These are phyloP conservation scores for Phytophthora foliorum DNA, from an alignment of 352 stramenopile genomes.

Conservation along the genomic window DNA sequence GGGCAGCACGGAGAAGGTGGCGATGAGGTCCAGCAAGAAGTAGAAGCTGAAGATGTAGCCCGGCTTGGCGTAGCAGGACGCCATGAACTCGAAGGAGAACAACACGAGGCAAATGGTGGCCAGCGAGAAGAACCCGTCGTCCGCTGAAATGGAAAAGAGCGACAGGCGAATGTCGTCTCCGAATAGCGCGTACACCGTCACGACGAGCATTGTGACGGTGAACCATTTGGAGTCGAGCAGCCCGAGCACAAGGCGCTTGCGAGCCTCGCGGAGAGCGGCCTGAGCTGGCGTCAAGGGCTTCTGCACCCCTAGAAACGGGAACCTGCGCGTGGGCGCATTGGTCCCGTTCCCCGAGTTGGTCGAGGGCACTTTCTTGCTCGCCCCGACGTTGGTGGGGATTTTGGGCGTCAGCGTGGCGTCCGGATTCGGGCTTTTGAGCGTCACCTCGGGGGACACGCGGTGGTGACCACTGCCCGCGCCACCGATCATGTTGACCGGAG, in stretches of 20 bases:
- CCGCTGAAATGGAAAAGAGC: constrained; percentile 68
- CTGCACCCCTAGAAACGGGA: constrained; percentile 22
- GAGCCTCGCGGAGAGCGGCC: constrained; percentile 49
- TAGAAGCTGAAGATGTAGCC: constrained; percentile 93
- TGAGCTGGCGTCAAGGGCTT: constrained; percentile 45
- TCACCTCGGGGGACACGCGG: constrained; percentile 80
- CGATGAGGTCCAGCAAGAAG: constrained; percentile 89
- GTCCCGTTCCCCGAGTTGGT: constrained; percentile 10
- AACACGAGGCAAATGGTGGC: constrained; percentile 90
- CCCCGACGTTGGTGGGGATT: constrained; percentile 53
- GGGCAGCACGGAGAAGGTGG: constrained; percentile 84
- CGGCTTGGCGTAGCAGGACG: constrained; percentile 77
- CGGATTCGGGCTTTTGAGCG: constrained; percentile 69
- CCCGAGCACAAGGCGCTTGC: constrained; percentile 46
- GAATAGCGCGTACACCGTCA: constrained; percentile 95
- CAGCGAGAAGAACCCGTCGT: constrained; percentile 88
- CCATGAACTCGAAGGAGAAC: constrained; percentile 91
- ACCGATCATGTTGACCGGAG: constrained; percentile 22
- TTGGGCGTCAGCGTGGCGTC: constrained; percentile 72
- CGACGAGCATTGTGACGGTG: constrained; percentile 88
- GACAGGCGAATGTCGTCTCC: constrained; percentile 92
- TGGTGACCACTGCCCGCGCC: constrained; percentile 46
- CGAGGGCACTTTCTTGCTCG: constrained; percentile 35
- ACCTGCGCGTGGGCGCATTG: constrained; percentile 12
- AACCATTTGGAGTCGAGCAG: constrained; percentile 83